Evolutionary conservation across 441 rosid species (phyloP).

Genomic region (Metrosideros polymorpha): DNA sequence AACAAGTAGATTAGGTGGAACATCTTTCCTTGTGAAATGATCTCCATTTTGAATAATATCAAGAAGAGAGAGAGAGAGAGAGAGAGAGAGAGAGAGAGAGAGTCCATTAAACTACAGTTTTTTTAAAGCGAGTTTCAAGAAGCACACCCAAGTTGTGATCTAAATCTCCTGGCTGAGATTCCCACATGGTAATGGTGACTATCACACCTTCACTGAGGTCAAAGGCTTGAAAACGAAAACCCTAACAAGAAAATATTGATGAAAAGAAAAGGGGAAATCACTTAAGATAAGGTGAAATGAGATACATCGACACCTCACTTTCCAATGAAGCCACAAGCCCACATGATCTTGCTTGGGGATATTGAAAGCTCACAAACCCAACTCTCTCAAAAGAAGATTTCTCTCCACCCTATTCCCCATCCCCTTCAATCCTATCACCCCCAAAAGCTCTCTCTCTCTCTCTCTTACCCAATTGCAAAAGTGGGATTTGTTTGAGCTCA

Average conservation of each 20-base stretch:
- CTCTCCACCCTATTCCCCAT: constrained; percentile 4
- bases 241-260: not conserved
- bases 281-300: not conserved
- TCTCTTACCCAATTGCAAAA: not conserved
- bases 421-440: constrained; percentile 3
- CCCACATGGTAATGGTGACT: not conserved
- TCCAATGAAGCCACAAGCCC: constrained; percentile 55
- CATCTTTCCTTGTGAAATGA: not conserved
- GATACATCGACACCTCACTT: constrained; percentile 25
- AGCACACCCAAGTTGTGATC: not conserved
- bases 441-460: not conserved
- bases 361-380: constrained; percentile 29
- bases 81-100: not conserved
- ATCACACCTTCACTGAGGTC: not conserved
- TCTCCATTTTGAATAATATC: not conserved
- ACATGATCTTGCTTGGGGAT: constrained; percentile 62
- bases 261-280: not conserved
- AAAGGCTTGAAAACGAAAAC: constrained; percentile 8
- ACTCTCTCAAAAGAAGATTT: constrained; percentile 26
- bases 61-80: not conserved
- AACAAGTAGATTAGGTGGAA: constrained; percentile 16
- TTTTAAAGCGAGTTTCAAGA: not conserved
- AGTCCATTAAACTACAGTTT: not conserved
- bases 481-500: constrained; percentile 20
- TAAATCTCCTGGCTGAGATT: not conserved